These are phyloP conservation scores for Wickerhamomyces ciferrii DNA, from an alignment of 805 yeast genomes.

Conservation along the genomic window DNA sequence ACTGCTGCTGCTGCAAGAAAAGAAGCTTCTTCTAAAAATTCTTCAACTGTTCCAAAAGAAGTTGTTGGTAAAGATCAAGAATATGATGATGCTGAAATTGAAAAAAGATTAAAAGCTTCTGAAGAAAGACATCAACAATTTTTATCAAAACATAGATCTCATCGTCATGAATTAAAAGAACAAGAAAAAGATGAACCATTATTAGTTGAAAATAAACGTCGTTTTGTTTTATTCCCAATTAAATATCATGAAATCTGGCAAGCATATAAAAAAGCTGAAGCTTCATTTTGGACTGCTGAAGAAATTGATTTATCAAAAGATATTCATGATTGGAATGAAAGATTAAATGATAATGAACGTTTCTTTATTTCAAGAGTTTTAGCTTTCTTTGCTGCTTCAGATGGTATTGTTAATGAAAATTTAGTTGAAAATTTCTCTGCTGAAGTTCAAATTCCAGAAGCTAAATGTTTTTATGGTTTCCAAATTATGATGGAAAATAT, in stretches of 20 bases:
- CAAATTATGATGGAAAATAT: constrained; percentile 99
- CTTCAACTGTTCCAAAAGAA: constrained; percentile 10
- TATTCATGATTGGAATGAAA: constrained; percentile 85
- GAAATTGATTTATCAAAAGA: constrained; percentile 96
- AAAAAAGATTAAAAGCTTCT: background rate
- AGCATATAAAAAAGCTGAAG: constrained; percentile 98
- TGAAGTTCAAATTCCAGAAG: constrained; percentile 96
- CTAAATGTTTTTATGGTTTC: constrained; percentile 98
- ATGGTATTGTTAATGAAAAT: constrained; percentile 97
- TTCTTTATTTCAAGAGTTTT: constrained; percentile 87
- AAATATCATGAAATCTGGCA: constrained; percentile 98
- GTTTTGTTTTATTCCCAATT: constrained; percentile 94
- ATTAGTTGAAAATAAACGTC: constrained; percentile 73
- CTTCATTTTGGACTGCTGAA: constrained; percentile 99
- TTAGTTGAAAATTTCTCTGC: constrained; percentile 96
- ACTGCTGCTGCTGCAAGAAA: constrained; percentile 35
- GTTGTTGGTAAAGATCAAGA: constrained; percentile 20
- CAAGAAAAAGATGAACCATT: constrained; percentile 87
- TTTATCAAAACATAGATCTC: constrained; percentile 56
- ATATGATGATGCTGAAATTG: constrained; percentile 18
- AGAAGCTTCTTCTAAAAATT: constrained; percentile 19
- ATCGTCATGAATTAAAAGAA: constrained; percentile 69
- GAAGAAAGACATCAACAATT: constrained; percentile 47
- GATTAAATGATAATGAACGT: constrained; percentile 85
- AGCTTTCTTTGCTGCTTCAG: constrained; percentile 98